These are phyloP conservation scores for Pichia occidentalis DNA, from an alignment of 805 yeast species.

Conservation along the genomic window DNA sequence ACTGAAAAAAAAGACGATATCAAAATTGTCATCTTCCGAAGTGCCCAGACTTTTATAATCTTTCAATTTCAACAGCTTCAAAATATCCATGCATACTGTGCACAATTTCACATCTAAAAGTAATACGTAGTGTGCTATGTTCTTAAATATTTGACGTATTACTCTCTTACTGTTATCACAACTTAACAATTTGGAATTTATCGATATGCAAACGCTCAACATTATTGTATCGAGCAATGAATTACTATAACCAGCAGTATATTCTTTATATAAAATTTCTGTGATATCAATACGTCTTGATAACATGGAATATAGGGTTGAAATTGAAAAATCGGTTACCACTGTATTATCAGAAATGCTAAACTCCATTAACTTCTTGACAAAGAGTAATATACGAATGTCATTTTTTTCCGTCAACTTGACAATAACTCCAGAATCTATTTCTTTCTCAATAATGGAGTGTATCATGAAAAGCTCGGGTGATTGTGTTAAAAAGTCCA, in stretches of 20 bases:
- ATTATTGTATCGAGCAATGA: conserved; percentile 9
- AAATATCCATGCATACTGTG: conserved; percentile 9
- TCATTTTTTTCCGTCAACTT: not conserved
- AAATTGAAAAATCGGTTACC: conserved; percentile 1
- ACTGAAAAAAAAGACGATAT: conserved; percentile 8
- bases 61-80: conserved; percentile 4
- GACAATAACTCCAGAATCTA: not conserved
- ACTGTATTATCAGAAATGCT: not conserved
- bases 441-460: not conserved
- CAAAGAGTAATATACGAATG: not conserved
- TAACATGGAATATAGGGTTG: not conserved
- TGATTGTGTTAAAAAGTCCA: not conserved
- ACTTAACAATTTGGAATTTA: conserved; percentile 5
- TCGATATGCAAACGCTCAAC: conserved; percentile 10
- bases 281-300: not conserved
- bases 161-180: not conserved
- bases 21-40: too few relatives aligned
- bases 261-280: not conserved
- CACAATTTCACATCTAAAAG: conserved; percentile 8
- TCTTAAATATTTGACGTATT: conserved; percentile 3
- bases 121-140: conserved; percentile 3
- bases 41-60: too few relatives aligned
- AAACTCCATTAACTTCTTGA: not conserved
- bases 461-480: conserved; percentile 5
- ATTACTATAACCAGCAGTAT: not conserved